These are phyloP conservation scores for Batkoa obscura DNA, from an alignment of 371 early-diverging fungal species.

Conservation along the genomic window DNA sequence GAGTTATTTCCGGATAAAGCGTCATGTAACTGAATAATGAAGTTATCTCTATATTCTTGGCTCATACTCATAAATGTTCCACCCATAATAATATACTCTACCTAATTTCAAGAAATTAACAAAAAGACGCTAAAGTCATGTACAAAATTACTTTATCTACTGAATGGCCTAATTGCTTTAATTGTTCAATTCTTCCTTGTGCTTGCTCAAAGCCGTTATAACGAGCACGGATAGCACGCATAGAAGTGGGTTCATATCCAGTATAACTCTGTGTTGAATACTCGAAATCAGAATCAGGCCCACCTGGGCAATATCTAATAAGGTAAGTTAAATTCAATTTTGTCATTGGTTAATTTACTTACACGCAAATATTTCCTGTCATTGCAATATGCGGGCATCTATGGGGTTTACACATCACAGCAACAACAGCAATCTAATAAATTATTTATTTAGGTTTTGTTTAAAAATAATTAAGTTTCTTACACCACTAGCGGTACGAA, in stretches of 20 bases:
- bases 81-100: conserved; percentile 99
- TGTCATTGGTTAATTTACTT: no score
- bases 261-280: conserved; percentile 99
- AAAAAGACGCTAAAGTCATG: no score
- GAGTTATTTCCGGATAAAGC: conserved; percentile 89
- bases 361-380: conserved; percentile 99
- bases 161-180: conserved; percentile 87
- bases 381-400: conserved; percentile 99
- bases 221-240: conserved; percentile 98
- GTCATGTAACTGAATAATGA: conserved; percentile 95
- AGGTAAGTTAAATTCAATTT: no score
- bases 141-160: no score
- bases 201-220: conserved; percentile 99
- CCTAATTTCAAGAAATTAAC: no score
- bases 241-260: conserved; percentile 99
- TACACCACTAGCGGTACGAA: conserved; percentile 97
- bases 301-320: conserved; percentile 99
- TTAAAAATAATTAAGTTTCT: conserved; percentile 8
- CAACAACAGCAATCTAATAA: conserved; percentile 91
- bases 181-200: conserved; percentile 90
- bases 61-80: conserved; percentile 99
- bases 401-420: conserved; percentile 99
- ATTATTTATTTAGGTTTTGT: background rate
- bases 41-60: conserved; percentile 94
- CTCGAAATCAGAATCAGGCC: conserved; percentile 99